Base-by-base conservation (phyloP, 441 rosid species). In the Adansonia rubrostipa region DNA sequence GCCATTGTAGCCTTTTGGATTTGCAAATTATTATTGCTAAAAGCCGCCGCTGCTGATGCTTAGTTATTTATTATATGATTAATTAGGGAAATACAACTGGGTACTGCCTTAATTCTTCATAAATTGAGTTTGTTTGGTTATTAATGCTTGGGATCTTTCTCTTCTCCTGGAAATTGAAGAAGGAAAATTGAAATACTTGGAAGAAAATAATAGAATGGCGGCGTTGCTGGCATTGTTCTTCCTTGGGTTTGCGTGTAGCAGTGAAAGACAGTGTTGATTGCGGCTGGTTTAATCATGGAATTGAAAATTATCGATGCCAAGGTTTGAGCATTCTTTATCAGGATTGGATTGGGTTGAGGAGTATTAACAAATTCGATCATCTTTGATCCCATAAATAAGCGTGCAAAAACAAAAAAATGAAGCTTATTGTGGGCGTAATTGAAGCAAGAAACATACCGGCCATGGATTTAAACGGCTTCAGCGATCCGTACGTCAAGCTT, bases 401-500 rank as follows among this genome's bases (percentile, higher is more conserved):
- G 42, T 36, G 42, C 42, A 36, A 36, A 64, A 33, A 13, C n/a
- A 6, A 20, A 33, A 48, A 71, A 40, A 92, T 96, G 97, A 96
- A 84, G 90, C 92, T 96, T n/a, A 75, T 85, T 79, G 98, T 93
- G 56, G 84, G 93, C 61, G 95, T 92, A 33, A 66, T 89, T 17
- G 98, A 96, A 86, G 98, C 97, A 3, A 88, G 97, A 81, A 93
- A 94, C 82, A 79, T 96, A 67, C 99, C 96, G 4, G 82, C 91
- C 20, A 90, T 81, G 91, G 96, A 94, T 90, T 89, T 84, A 58
- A 96, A 96, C 80, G 99, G 99, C 56, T 80, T 70, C 8, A 94
- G 98, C 78, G 99, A 94, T 81, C 98, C 97, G 0, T 96, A 96
- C 74, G 98, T 90, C 36, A 92, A 82, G 87, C 83, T 96, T 62